Conservation (phyloP, 1,139 yeast species). For the Protomyces inundatus region DNA sequence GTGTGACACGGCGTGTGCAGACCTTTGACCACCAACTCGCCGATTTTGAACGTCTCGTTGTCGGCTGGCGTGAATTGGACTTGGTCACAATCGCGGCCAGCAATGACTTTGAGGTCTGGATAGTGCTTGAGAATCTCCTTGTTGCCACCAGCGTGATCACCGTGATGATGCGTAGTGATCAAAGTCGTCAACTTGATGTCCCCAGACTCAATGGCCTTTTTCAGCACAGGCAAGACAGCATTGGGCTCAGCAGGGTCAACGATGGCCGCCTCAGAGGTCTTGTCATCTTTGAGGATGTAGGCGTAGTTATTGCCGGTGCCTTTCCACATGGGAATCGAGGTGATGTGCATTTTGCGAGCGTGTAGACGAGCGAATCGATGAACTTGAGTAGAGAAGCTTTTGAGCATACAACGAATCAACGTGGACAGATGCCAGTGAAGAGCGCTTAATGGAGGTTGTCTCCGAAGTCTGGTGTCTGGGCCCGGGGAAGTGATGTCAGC, state of each 20-base stretch:
- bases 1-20: constrained; percentile 97
- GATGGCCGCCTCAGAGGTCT: constrained; percentile 62
- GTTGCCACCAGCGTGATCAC: constrained; percentile 90
- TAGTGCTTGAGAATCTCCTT: constrained; percentile 39
- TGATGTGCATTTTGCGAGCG: constrained; percentile 12
- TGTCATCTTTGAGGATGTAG: constrained; percentile 66
- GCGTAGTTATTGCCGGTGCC: constrained; percentile 80
- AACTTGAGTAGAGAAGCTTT: not conserved
- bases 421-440: too few relatives aligned
- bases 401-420: not conserved
- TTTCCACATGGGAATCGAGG: constrained; percentile 24
- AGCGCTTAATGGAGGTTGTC: too few relatives aligned
- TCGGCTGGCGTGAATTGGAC: constrained; percentile 63
- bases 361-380: not conserved
- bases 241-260: constrained; percentile 88
- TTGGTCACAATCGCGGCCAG: constrained; percentile 71
- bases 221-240: constrained; percentile 48
- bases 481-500: too few relatives aligned
- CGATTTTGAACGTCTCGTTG: constrained; percentile 49
- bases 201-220: constrained; percentile 40
- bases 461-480: too few relatives aligned
- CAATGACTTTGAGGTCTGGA: constrained; percentile 58
- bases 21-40: constrained; percentile 67
- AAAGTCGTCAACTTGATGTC: constrained; percentile 56
- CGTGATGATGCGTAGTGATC: constrained; percentile 93